phyloP scores from a whole-genome alignment of 2,329 filamentous ascomycete genomes.

The Aspergillus fumigatiaffinis region DNA sequence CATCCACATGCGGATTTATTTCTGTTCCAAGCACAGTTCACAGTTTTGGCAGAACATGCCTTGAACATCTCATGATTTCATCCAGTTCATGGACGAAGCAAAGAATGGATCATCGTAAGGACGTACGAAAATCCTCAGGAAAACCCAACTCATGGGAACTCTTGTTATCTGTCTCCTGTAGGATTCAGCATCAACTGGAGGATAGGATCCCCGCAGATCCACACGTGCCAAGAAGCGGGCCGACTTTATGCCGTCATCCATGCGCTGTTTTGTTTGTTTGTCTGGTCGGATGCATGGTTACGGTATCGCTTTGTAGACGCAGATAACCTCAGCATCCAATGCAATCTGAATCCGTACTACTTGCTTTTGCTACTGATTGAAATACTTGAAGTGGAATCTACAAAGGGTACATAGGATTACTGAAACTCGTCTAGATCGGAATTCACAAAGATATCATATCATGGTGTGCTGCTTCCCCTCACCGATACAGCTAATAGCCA shows the following conservation, averaged over 20 bases:
- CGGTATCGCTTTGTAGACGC: neutral
- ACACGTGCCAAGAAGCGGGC: conserved; percentile 19
- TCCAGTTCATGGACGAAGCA: no score
- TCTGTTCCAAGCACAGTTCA: no score
- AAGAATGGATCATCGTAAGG: no score
- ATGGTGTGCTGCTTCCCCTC: conserved; percentile 16
- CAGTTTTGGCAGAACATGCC: no score
- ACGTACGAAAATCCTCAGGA: no score
- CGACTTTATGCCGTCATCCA: conserved; percentile 12
- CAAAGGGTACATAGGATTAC: neutral
- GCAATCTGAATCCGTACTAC: neutral
- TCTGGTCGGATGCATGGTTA: conserved; percentile 1
- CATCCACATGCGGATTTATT: no score
- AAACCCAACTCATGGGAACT: neutral
- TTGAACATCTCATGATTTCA: no score
- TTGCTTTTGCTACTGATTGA: neutral
- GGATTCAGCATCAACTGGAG: neutral
- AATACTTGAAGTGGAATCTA: neutral
- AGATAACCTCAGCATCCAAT: neutral
- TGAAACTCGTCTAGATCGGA: neutral
- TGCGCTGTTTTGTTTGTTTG: conserved; percentile 14
- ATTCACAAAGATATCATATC: conserved; percentile 1
- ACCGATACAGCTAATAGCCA: neutral
- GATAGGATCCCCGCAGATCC: conserved; percentile 1
- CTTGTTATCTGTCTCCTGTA: neutral